Evolutionary conservation across 768 basidiomycete species (phyloP).

Genomic region (Naganishia friedmannii): DNA sequence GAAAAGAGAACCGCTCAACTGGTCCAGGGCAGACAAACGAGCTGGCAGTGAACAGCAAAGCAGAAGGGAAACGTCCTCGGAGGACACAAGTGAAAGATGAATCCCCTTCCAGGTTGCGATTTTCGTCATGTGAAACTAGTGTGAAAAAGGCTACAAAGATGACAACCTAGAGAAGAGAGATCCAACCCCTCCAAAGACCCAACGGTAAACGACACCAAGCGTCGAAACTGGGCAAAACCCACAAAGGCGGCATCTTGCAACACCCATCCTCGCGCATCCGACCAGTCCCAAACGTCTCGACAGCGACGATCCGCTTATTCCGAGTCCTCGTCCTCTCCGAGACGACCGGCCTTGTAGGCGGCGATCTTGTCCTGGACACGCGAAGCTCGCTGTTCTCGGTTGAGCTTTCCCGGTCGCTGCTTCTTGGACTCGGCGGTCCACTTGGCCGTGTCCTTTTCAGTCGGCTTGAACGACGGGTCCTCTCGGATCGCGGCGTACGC

Average conservation of each 20-base stretch:
- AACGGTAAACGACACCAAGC: slow-evolving; percentile 7
- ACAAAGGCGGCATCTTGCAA: neutral
- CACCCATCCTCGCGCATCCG: neutral
- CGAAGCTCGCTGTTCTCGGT: slow-evolving; percentile 70
- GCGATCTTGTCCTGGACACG: slow-evolving; percentile 84
- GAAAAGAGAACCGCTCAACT: too few species aligned
- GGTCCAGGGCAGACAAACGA: too few species aligned
- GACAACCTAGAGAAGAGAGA: slow-evolving; percentile 12
- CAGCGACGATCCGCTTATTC: slow-evolving; percentile 15
- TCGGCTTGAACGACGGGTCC: slow-evolving; percentile 82
- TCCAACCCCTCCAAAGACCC: neutral
- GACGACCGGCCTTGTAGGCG: slow-evolving; percentile 69
- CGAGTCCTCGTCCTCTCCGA: slow-evolving; percentile 35
- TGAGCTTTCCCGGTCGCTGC: slow-evolving; percentile 67
- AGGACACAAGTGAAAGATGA: neutral
- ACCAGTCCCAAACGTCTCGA: neutral
- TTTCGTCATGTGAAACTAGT: slow-evolving; percentile 2
- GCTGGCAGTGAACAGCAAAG: too few species aligned
- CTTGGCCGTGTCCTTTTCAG: slow-evolving; percentile 76
- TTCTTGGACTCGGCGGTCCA: slow-evolving; percentile 85
- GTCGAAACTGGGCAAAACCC: neutral
- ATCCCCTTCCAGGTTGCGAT: neutral
- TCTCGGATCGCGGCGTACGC: slow-evolving; percentile 95
- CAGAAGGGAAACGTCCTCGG: neutral
- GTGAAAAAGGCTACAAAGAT: slow-evolving; percentile 9